A percentile compares a stretch with the other conserved stretches of the same genome.
Evolutionary conservation across 306 rosid species (phyloP).

Genomic region (Dryas octopetala): DNA sequence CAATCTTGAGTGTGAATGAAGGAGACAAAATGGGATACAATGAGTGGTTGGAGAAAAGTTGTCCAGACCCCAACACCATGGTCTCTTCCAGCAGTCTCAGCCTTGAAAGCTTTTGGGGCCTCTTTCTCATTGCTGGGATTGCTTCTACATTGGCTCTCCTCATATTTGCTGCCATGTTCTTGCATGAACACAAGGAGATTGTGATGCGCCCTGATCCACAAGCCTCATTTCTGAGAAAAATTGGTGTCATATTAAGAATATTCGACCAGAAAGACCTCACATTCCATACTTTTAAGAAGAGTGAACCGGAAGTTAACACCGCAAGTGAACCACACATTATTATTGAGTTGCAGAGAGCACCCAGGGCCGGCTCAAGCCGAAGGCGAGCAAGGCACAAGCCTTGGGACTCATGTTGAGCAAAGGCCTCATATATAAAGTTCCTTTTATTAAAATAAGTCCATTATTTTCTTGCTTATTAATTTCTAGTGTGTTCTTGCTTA

Average conservation of each 20-base stretch:
- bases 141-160: slow-evolving; percentile 34
- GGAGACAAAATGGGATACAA: slow-evolving; percentile 47
- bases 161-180: slow-evolving; percentile 27
- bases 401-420: no score
- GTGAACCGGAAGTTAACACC: no score
- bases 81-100: slow-evolving; percentile 42
- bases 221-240: slow-evolving; percentile 29
- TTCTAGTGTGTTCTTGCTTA: no score
- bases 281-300: no score
- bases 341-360: no score
- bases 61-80: slow-evolving; percentile 20
- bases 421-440: no score
- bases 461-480: no score
- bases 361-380: no score
- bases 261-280: slow-evolving; percentile 2
- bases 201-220: slow-evolving; percentile 3
- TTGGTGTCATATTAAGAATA: slow-evolving; percentile 14
- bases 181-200: slow-evolving; percentile 30
- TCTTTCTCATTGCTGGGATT: slow-evolving; percentile 46
- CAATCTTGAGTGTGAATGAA: slow-evolving; percentile 51
- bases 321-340: no score
- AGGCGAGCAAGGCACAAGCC: no score
- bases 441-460: no score
- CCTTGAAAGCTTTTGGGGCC: slow-evolving; percentile 57
- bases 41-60: slow-evolving; percentile 44